Percentiles rank a stretch among this genome's conserved stretches.
Evolutionary conservation across 2,329 filamentous ascomycete species (phyloP).

Genomic region (Chaetomiaceae sp.): DNA sequence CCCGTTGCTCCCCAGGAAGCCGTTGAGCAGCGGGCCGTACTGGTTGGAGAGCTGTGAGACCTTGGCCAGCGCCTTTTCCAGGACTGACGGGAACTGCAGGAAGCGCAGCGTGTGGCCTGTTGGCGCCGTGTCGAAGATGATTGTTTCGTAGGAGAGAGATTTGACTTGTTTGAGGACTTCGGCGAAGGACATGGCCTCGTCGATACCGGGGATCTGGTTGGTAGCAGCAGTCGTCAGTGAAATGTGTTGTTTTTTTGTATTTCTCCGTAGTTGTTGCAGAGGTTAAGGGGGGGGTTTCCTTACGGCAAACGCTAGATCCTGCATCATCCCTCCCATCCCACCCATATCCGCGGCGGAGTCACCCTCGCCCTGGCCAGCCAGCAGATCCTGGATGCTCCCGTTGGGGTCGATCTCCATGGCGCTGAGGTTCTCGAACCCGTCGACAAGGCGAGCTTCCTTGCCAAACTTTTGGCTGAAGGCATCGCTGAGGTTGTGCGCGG

Average conservation of each 20-base stretch:
- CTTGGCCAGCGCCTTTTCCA: conserved; percentile 98
- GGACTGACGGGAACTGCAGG: conserved; percentile 94
- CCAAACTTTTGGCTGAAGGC: conserved; percentile 99
- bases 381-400: conserved; percentile 91
- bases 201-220: conserved; percentile 97
- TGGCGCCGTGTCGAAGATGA: conserved; percentile 97
- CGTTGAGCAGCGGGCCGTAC: conserved; percentile 93
- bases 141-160: conserved; percentile 95
- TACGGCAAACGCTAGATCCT: conserved; percentile 93
- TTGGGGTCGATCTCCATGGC: conserved; percentile 99
- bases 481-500: conserved; percentile 95
- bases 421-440: conserved; percentile 89
- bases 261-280: too few relatives aligned
- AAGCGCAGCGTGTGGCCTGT: conserved; percentile 98
- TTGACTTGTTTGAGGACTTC: conserved; percentile 99
- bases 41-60: conserved; percentile 89
- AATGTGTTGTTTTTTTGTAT: too few relatives aligned
- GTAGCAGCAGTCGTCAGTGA: too few relatives aligned
- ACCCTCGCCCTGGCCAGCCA: conserved; percentile 72
- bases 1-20: conserved; percentile 69
- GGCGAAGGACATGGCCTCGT: conserved; percentile 99
- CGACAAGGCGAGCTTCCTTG: conserved; percentile 90
- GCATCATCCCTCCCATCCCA: conserved; percentile 91
- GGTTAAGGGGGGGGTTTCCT: too few relatives aligned
- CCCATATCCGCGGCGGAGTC: conserved; percentile 53